Evolutionary conservation across 78 protist species (phyloP).

Genomic region (Chrysochromulina parva): DNA sequence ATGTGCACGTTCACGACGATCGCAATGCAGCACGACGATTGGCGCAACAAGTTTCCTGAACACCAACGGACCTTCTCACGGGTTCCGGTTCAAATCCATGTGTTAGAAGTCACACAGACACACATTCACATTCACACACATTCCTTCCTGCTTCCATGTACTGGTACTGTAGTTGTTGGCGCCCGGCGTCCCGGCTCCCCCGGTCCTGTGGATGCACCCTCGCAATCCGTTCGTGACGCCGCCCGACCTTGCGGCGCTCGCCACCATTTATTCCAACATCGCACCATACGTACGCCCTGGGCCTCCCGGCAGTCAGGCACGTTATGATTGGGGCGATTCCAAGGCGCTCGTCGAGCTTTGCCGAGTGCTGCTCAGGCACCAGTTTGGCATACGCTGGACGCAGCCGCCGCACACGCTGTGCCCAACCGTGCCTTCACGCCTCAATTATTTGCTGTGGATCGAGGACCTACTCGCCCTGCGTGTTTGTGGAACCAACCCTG

Average conservation of each 20-base stretch:
- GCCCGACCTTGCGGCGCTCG: neutral
- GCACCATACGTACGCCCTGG: neutral
- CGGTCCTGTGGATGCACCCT: neutral
- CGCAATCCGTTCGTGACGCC: neutral
- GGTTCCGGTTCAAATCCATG: no score
- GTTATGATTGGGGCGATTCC: neutral
- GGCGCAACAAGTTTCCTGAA: no score
- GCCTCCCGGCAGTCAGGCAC: neutral
- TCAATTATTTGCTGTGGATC: slow-evolving; percentile 13
- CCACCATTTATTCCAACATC: neutral
- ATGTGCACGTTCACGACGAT: no score
- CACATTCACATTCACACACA: no score
- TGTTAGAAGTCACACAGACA: no score
- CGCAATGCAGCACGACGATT: no score
- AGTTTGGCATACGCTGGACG: slow-evolving; percentile 6
- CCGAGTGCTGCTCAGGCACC: neutral
- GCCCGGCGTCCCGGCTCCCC: no score
- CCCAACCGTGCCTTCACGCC: neutral
- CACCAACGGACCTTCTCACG: no score
- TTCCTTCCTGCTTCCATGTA: no score
- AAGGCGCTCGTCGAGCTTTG: neutral
- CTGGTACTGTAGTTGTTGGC: no score
- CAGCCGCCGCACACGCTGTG: neutral
- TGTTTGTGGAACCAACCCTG: neutral
- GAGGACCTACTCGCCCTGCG: neutral